These are phyloP conservation scores for Phanerodontia chrysosporium DNA, from an alignment of 768 basidiomycete genomes.

Conservation along the genomic window DNA sequence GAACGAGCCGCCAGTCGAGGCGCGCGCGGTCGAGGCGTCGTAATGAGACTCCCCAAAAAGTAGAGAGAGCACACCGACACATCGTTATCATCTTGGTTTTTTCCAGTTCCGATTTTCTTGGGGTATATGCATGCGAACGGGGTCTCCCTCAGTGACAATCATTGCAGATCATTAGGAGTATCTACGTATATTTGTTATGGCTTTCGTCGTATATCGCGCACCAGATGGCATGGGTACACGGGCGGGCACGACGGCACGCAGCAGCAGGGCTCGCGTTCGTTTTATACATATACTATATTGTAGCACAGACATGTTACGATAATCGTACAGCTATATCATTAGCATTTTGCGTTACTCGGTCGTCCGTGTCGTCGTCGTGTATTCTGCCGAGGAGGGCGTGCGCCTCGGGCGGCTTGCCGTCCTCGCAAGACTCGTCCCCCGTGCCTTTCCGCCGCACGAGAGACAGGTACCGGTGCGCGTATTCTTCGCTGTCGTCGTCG, in stretches of 20 bases:
- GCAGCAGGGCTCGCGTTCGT: background rate
- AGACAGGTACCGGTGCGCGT: background rate
- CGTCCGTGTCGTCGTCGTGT: background rate
- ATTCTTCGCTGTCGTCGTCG: background rate
- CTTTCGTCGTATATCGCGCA: background rate
- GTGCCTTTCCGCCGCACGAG: background rate
- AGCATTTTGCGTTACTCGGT: background rate
- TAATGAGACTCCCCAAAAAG: background rate
- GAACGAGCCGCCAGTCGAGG: conserved; percentile 33
- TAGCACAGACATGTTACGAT: background rate
- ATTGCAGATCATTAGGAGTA: background rate
- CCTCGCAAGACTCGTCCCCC: background rate
- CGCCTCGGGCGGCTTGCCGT: background rate
- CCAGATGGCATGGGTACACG: background rate
- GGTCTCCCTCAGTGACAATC: background rate
- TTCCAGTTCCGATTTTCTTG: too few species aligned
- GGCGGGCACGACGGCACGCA: too few species aligned
- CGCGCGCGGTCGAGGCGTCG: background rate
- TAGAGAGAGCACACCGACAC: background rate
- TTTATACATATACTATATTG: background rate
- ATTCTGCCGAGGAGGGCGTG: background rate
- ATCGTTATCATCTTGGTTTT: background rate
- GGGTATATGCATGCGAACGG: background rate
- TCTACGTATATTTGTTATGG: background rate
- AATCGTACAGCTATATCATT: background rate